Percentiles rank a stretch among this genome's conserved stretches.
phyloP scores from a whole-genome alignment of 192 early-diverging fungal genomes.

The Podila verticillata region DNA sequence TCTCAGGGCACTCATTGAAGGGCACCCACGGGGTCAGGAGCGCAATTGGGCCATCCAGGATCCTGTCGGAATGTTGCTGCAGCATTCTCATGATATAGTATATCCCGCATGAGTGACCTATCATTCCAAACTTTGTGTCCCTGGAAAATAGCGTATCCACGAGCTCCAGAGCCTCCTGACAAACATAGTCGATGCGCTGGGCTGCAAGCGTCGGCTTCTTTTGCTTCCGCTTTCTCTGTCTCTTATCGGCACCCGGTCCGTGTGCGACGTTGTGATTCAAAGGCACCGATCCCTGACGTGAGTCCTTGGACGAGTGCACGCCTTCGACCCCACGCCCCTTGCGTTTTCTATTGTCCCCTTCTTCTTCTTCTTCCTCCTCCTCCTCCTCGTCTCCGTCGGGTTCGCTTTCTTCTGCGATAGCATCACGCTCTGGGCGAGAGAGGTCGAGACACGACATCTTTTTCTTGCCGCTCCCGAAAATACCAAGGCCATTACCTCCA shows the following conservation, averaged over 20 bases:
- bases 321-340: neutral
- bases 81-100: constrained; percentile 48
- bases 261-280: neutral
- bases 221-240: neutral
- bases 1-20: constrained; percentile 46
- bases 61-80: constrained; percentile 14
- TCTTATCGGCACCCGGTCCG: neutral
- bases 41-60: constrained; percentile 26
- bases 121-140: constrained; percentile 26
- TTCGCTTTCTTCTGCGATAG: neutral
- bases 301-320: neutral
- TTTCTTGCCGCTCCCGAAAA: neutral
- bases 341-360: neutral
- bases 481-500: neutral
- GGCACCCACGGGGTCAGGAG: constrained; percentile 47
- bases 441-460: neutral
- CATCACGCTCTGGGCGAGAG: neutral
- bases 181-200: constrained; percentile 24
- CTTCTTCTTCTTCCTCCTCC: neutral
- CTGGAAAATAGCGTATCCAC: constrained; percentile 20
- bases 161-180: constrained; percentile 26
- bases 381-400: neutral
- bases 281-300: neutral
- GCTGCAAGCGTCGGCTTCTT: constrained; percentile 1
- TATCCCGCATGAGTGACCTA: constrained; percentile 47